phyloP scores from a whole-genome alignment of 2,329 filamentous ascomycete species.

The Claviceps arundinis region DNA sequence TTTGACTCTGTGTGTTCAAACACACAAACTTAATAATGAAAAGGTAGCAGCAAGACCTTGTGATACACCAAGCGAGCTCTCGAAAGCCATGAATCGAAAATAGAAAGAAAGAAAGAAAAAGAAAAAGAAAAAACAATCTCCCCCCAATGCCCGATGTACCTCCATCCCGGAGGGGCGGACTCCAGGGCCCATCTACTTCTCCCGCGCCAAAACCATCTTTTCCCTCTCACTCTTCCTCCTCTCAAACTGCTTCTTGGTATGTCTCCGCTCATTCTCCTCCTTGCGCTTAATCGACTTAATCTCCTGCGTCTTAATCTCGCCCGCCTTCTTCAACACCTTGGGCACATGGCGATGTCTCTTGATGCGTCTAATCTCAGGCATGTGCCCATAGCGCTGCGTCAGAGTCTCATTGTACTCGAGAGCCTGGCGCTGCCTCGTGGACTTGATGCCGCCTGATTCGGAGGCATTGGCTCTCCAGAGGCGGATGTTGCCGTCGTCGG shows the following conservation, averaged over 20 bases:
- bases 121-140: not conserved
- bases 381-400: conserved; percentile 74
- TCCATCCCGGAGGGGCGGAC: not conserved
- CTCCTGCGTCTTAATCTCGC: conserved; percentile 87
- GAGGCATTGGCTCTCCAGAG: conserved; percentile 86
- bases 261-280: conserved; percentile 89
- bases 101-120: not conserved
- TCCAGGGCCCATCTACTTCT: conserved; percentile 28
- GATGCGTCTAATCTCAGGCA: conserved; percentile 91
- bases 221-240: conserved; percentile 69
- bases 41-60: too few species aligned
- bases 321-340: conserved; percentile 88
- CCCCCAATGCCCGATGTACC: not conserved
- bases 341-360: conserved; percentile 83
- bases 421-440: conserved; percentile 69
- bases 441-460: conserved; percentile 71
- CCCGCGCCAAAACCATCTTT: conserved; percentile 71
- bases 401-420: conserved; percentile 86
- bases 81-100: not conserved
- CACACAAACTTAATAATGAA: too few species aligned
- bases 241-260: conserved; percentile 71
- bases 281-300: conserved; percentile 74
- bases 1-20: not conserved
- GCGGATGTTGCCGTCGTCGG: conserved; percentile 78
- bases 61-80: too few species aligned